Evolutionary conservation across 2,329 filamentous ascomycete species (phyloP).

Genomic region (Pyrenochaeta sp.): DNA sequence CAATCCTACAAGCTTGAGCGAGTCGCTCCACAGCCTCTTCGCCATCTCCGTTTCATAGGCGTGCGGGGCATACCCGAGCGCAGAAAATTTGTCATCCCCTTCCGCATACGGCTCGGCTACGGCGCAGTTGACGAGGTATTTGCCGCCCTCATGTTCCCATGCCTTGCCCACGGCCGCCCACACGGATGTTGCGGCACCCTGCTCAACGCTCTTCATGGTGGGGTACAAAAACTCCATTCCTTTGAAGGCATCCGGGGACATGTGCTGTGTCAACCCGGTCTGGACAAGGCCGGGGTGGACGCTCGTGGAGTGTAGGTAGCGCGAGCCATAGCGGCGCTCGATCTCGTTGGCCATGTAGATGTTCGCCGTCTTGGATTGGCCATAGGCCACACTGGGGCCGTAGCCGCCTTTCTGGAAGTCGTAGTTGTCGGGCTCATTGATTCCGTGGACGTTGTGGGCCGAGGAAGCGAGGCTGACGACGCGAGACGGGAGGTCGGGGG

Average conservation of each 20-base stretch:
- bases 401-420: conserved; percentile 31
- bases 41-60: conserved; percentile 36
- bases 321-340: background rate
- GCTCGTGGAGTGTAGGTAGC: background rate
- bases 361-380: conserved; percentile 61
- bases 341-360: conserved; percentile 62
- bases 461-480: conserved; percentile 52
- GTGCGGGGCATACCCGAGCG: conserved; percentile 18
- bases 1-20: conserved; percentile 17
- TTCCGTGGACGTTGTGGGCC: conserved; percentile 45
- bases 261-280: conserved; percentile 1
- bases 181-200: conserved; percentile 51
- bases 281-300: conserved; percentile 21
- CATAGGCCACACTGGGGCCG: conserved; percentile 52
- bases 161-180: conserved; percentile 45
- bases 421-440: conserved; percentile 46
- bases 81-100: conserved; percentile 2
- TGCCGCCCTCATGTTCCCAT: conserved; percentile 46
- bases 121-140: conserved; percentile 32
- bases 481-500: conserved; percentile 37
- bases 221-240: background rate
- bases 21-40: conserved; percentile 38
- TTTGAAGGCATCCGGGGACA: background rate
- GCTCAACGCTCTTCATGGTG: conserved; percentile 22
- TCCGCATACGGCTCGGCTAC: conserved; percentile 11